These are phyloP conservation scores for Aureobasidium sp. DNA, from an alignment of 2,329 filamentous ascomycete species.

Conservation along the genomic window DNA sequence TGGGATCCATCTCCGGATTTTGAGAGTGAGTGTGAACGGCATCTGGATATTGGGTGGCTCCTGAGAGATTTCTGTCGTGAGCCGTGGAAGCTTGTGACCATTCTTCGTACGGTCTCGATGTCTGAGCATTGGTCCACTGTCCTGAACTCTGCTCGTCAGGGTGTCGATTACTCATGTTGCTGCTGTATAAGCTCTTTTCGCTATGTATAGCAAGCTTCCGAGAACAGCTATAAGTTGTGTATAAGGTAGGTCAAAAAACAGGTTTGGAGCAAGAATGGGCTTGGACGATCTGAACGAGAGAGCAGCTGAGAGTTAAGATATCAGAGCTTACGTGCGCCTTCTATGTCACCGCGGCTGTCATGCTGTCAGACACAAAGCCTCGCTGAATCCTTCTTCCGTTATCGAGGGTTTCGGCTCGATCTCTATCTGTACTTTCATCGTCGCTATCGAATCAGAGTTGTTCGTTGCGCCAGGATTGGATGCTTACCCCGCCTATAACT, in stretches of 20 bases:
- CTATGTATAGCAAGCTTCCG: neutral
- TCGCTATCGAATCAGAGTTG: neutral
- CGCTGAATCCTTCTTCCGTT: neutral
- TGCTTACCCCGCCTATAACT: neutral
- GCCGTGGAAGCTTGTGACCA: neutral
- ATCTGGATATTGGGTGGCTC: neutral
- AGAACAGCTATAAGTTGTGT: neutral
- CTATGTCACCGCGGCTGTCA: conserved; percentile 4
- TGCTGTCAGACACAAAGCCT: neutral
- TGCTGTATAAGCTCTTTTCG: neutral
- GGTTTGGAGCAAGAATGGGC: neutral
- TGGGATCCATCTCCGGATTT: neutral
- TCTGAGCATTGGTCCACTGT: neutral
- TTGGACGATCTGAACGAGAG: neutral
- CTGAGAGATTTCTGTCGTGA: neutral
- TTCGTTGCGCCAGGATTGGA: neutral
- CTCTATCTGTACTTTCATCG: neutral
- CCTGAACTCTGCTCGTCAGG: neutral
- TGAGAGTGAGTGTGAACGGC: neutral
- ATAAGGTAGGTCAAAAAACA: neutral
- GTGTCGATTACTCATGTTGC: neutral
- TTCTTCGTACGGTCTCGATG: neutral
- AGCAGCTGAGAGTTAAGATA: neutral
- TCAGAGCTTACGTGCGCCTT: conserved; percentile 5
- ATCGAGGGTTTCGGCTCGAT: neutral